A percentile compares a stretch with the other conserved stretches of the same genome.
These are phyloP conservation scores for Trypanosoma melophagium DNA, from an alignment of 208 protist species.

Conservation along the genomic window DNA sequence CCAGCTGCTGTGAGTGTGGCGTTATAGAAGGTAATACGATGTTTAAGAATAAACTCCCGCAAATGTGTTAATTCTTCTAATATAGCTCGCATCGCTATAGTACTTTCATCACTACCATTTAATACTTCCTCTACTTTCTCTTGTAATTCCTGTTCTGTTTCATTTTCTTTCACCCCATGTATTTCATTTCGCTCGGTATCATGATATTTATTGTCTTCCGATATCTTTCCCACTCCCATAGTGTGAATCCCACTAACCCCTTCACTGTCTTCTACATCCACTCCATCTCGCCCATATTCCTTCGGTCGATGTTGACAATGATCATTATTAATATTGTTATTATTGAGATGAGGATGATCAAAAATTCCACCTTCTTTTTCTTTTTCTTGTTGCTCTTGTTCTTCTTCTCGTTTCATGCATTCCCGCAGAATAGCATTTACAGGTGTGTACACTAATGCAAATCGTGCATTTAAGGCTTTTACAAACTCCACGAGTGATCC, in stretches of 20 bases:
- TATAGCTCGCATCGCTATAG: constrained; percentile 33
- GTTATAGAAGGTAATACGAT: constrained; percentile 67
- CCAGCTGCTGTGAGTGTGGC: constrained; percentile 66
- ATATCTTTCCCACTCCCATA: too few species aligned
- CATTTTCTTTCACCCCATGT: too few species aligned
- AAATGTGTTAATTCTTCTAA: constrained; percentile 68
- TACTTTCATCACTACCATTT: constrained; percentile 16
- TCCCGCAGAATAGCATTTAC: constrained; percentile 28
- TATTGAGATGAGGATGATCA: too few species aligned
- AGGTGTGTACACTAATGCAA: constrained; percentile 69
- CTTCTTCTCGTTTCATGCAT: constrained; percentile 13
- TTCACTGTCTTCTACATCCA: too few species aligned
- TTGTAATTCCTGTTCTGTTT: too few species aligned
- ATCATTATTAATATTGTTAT: too few species aligned
- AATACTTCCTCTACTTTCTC: background rate
- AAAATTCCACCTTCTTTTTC: constrained; percentile 21
- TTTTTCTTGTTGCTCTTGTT: constrained; percentile 38
- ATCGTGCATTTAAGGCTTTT: constrained; percentile 49
- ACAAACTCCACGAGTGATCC: constrained; percentile 75
- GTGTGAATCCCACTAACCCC: too few species aligned
- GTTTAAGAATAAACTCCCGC: constrained; percentile 71
- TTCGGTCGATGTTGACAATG: too few species aligned
- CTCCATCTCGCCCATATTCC: too few species aligned
- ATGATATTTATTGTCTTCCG: background rate
- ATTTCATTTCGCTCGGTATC: background rate